Evolutionary conservation across 495 filamentous ascomycete species (phyloP).

Genomic region (Chlorociboria aeruginascens): DNA sequence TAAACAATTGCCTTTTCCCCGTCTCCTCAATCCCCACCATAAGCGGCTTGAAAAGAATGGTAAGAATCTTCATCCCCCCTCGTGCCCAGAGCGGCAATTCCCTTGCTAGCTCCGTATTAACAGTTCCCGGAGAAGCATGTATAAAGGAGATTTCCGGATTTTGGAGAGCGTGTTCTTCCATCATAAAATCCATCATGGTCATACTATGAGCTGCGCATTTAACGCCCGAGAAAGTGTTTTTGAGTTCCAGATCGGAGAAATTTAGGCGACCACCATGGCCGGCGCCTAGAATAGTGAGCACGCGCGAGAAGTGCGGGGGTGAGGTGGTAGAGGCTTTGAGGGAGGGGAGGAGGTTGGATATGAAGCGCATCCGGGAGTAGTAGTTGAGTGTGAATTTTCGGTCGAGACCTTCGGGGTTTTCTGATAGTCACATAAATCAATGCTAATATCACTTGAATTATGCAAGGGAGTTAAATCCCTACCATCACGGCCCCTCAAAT

Average conservation of each 20-base stretch:
- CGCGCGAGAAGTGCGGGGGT: conserved; percentile 17
- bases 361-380: conserved; percentile 24
- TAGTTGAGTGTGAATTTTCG: conserved; percentile 19
- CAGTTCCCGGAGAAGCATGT: conserved; percentile 42
- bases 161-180: conserved; percentile 31
- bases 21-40: conserved; percentile 27
- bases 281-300: conserved; percentile 12
- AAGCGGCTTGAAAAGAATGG: conserved; percentile 17
- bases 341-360: conserved; percentile 19
- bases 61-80: conserved; percentile 1
- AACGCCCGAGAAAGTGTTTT: conserved; percentile 6
- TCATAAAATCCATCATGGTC: conserved; percentile 18
- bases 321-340: conserved; percentile 11
- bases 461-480: not conserved
- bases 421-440: conserved; percentile 1
- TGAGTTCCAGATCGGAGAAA: conserved; percentile 10
- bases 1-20: conserved; percentile 33
- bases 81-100: conserved; percentile 13
- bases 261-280: conserved; percentile 9
- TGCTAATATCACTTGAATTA: not conserved
- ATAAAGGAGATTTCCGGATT: conserved; percentile 44
- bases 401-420: conserved; percentile 20
- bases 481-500: conserved; percentile 13
- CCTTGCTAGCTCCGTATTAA: conserved; percentile 30
- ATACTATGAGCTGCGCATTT: conserved; percentile 12